Percentiles rank a stretch among this genome's conserved stretches.
Conservation (phyloP, 169 alveolate genomes). For the Plasmodium sp. region DNA sequence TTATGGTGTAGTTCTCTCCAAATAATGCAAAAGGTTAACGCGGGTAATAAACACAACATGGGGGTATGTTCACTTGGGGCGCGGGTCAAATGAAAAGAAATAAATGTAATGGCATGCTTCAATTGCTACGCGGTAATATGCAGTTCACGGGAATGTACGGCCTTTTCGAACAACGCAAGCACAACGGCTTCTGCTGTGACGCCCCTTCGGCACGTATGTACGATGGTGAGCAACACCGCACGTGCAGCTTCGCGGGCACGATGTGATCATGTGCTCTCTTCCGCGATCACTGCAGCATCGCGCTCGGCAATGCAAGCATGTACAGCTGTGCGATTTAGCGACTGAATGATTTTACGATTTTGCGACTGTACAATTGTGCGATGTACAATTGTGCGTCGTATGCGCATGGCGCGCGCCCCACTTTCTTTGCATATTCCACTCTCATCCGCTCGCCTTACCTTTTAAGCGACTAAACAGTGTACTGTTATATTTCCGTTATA, state of each 20-base stretch:
- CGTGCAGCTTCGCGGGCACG: background rate
- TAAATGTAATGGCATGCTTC: background rate
- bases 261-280: background rate
- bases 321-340: background rate
- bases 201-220: background rate
- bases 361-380: background rate
- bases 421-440: background rate
- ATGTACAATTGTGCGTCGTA: background rate
- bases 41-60: background rate
- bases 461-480: background rate
- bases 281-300: background rate
- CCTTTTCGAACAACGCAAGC: background rate
- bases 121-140: background rate
- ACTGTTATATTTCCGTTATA: background rate
- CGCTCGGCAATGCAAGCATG: background rate
- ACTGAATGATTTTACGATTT: too few relatives aligned
- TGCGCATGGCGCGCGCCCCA: background rate
- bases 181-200: background rate
- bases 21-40: background rate
- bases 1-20: background rate
- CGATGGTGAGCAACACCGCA: background rate
- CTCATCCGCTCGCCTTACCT: constrained; percentile 1
- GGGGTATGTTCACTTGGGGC: background rate
- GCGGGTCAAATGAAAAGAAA: background rate
- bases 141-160: background rate